Conservation (phyloP, 441 rosid species). For the Manihot esculenta region DNA sequence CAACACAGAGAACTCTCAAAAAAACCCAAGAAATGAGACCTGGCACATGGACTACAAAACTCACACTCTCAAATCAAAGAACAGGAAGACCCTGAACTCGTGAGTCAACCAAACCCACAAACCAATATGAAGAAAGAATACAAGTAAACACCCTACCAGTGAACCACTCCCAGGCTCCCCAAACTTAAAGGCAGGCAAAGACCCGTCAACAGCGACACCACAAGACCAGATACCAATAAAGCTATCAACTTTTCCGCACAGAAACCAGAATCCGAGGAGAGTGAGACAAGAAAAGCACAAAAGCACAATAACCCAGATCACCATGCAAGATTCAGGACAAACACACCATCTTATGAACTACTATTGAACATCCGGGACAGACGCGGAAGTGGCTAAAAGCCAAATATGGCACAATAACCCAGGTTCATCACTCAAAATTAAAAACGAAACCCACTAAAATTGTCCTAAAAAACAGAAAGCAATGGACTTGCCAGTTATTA, state of each 20-base stretch:
- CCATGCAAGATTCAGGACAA: slow-evolving; percentile 20
- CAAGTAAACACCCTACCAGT: not conserved
- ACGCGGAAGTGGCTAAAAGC: slow-evolving; percentile 9
- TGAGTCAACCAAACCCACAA: not conserved
- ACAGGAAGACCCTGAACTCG: not conserved
- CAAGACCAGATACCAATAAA: slow-evolving; percentile 40
- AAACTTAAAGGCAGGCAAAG: slow-evolving; percentile 26
- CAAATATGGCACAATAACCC: slow-evolving; percentile 12
- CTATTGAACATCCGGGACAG: not conserved
- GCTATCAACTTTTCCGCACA: slow-evolving; percentile 38
- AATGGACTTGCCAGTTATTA: slow-evolving; percentile 11
- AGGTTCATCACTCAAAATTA: not conserved
- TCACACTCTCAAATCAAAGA: not conserved
- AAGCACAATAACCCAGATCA: slow-evolving; percentile 27
- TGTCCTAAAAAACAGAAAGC: slow-evolving; percentile 20
- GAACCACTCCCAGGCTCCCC: slow-evolving; percentile 8
- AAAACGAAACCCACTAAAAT: slow-evolving; percentile 10
- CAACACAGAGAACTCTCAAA: slow-evolving; percentile 4
- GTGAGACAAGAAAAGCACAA: slow-evolving; percentile 19
- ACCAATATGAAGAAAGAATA: not conserved
- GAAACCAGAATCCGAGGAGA: slow-evolving; percentile 42
- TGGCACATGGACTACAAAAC: slow-evolving; percentile 4
- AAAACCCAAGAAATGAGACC: slow-evolving; percentile 2
- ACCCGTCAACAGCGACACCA: slow-evolving; percentile 29
- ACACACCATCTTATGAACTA: not conserved